phyloP scores from a whole-genome alignment of 1,139 yeast genomes.

The Wickerhamomyces sp. region DNA sequence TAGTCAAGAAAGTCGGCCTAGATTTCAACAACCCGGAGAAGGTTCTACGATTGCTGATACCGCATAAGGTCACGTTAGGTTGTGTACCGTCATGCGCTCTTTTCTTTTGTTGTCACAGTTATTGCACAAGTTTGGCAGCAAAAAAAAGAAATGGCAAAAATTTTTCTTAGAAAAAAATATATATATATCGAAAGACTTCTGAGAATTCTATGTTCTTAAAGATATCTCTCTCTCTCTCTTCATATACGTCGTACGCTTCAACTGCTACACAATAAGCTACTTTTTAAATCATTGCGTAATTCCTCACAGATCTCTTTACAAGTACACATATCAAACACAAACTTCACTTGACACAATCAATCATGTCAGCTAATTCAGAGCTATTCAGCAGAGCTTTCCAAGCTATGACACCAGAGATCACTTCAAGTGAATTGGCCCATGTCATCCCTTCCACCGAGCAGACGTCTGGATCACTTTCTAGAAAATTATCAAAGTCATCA shows the following conservation, averaged over 20 bases:
- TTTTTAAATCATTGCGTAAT: neutral
- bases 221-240: neutral
- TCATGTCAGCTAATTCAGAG: conserved; percentile 10
- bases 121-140: conserved; percentile 3
- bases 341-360: conserved; percentile 1
- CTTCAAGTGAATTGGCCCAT: too few species aligned
- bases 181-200: neutral
- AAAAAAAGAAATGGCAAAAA: conserved; percentile 5
- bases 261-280: neutral
- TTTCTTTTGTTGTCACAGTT: conserved; percentile 1
- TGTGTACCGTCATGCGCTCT: neutral
- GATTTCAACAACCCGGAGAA: neutral
- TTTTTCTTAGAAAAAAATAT: conserved; percentile 3
- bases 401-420: conserved; percentile 24
- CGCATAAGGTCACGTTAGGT: neutral
- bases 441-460: conserved; percentile 5
- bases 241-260: neutral
- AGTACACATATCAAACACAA: neutral
- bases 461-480: conserved; percentile 10
- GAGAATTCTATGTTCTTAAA: neutral
- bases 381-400: conserved; percentile 8
- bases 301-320: neutral
- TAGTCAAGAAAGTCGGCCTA: too few species aligned
- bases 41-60: neutral
- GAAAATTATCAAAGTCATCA: conserved; percentile 22